Base-by-base conservation (phyloP, 1,284 basidiomycete genomes). In the Apiotrichum montevideense region DNA sequence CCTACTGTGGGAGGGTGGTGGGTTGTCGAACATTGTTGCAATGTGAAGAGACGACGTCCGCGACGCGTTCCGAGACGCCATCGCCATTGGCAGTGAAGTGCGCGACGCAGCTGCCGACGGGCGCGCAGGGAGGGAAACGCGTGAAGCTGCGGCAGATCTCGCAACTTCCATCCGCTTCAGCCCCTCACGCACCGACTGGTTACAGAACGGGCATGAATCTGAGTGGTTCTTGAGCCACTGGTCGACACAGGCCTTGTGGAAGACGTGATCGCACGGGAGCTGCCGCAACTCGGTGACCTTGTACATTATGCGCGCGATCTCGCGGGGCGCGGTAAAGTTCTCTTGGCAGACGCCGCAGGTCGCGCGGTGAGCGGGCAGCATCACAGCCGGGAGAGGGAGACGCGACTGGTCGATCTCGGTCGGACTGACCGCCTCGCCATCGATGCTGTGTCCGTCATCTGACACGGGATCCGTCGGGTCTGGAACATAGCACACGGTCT, bases 261-360 rank as follows among this genome's bases (percentile, higher is more conserved):
- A 73, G 34, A 69, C 59, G 53, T 73, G 72, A 33, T 57, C 61
- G 50, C 72, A 73, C 3, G 63, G 59, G 44, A 73, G 51, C 41
- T 59, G 55, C 35, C 69, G 59, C 49, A 73, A 56, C 15, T 54
- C 51, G 21, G 64, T 59, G 14, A 66, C 64, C 40, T 63, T 57
- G 45, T 63, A 59, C 63, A 67, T 54, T 34, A 66, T 57, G 15
- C 62, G 61, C 1, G 59, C 60, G 35, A 51, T 40, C 14, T 57
- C 61, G 46, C 59, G 50, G 0, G 69, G 70, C 4, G 55, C 45
- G 7, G 40, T 47, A 50, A 64, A 73, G 41, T 58, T 64, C 41
- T 65, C 63, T 43, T 72, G 70, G 55, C 72, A 73, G 41, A 73
- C 69, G 4, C 61, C 68, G 52, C 72, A 73, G 2, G 61, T 67